Conservation (phyloP, 768 basidiomycete genomes). For the Hypsizygus marmoreus region DNA sequence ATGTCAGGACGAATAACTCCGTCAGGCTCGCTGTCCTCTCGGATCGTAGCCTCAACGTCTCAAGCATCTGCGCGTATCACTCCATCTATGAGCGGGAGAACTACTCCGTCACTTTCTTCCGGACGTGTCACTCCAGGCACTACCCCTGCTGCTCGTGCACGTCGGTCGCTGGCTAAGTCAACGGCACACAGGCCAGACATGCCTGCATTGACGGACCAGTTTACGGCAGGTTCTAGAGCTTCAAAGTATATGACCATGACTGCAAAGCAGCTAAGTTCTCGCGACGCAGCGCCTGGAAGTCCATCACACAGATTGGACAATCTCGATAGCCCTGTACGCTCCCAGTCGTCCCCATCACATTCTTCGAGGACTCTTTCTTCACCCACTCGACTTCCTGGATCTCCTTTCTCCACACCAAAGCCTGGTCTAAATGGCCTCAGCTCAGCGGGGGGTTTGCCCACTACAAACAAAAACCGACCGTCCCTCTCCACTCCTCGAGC, state of each 20-base stretch:
- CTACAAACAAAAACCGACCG: slow-evolving; percentile 36
- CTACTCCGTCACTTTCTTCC: slow-evolving; percentile 46
- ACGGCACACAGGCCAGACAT: slow-evolving; percentile 30
- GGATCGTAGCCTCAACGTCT: slow-evolving; percentile 35
- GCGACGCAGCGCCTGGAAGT: slow-evolving; percentile 31
- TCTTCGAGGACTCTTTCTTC: slow-evolving; percentile 39
- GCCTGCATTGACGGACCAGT: slow-evolving; percentile 40
- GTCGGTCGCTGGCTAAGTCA: slow-evolving; percentile 32
- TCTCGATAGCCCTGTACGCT: slow-evolving; percentile 27
- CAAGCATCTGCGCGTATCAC: slow-evolving; percentile 41
- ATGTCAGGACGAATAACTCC: slow-evolving; percentile 54
- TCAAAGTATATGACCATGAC: slow-evolving; percentile 85
- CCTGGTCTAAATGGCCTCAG: slow-evolving; percentile 40
- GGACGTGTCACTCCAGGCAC: slow-evolving; percentile 40
- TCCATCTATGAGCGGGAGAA: slow-evolving; percentile 46
- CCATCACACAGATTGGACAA: slow-evolving; percentile 29
- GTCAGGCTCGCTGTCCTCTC: slow-evolving; percentile 36
- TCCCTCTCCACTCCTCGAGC: slow-evolving; percentile 61
- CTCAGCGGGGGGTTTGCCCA: slow-evolving; percentile 34
- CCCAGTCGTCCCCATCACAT: slow-evolving; percentile 32
- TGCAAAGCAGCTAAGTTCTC: slow-evolving; percentile 72
- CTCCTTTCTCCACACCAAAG: slow-evolving; percentile 73
- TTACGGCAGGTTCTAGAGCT: slow-evolving; percentile 84
- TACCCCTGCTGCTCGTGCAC: slow-evolving; percentile 37
- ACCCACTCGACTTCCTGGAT: slow-evolving; percentile 50